These are phyloP conservation scores for Epipyxis sp. DNA, from an alignment of 108 stramenopile species.

Conservation along the genomic window DNA sequence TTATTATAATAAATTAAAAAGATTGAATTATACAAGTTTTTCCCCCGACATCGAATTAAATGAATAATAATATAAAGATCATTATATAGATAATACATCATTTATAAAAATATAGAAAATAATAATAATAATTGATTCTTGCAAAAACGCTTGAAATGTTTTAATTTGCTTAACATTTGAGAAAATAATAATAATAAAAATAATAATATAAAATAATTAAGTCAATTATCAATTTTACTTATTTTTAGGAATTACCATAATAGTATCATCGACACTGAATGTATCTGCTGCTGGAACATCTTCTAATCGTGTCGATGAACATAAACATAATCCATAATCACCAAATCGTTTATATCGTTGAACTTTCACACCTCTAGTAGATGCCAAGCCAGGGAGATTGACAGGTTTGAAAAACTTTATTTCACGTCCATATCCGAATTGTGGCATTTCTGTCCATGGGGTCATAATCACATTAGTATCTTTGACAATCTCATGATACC, in stretches of 20 bases:
- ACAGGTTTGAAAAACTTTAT: slow-evolving; percentile 29
- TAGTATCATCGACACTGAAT: slow-evolving; percentile 49
- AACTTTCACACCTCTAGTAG: slow-evolving; percentile 42
- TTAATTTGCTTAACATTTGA: not conserved
- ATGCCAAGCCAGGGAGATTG: slow-evolving; percentile 31
- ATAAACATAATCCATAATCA: slow-evolving; percentile 43
- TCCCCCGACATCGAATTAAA: too few relatives aligned
- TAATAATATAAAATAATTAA: not conserved
- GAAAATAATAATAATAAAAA: not conserved
- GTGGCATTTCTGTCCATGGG: not conserved
- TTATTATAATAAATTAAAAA: too few relatives aligned
- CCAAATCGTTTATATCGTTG: slow-evolving; percentile 48
- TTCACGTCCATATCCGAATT: slow-evolving; percentile 20
- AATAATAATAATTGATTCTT: too few relatives aligned
- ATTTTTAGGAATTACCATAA: slow-evolving; percentile 8
- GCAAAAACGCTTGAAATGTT: too few relatives aligned
- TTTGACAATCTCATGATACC: slow-evolving; percentile 19
- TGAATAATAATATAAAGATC: too few relatives aligned
- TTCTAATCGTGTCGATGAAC: slow-evolving; percentile 51
- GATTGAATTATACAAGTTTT: too few relatives aligned
- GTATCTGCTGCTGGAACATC: slow-evolving; percentile 51
- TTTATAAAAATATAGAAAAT: too few relatives aligned
- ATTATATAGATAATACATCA: too few relatives aligned
- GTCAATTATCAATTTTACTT: too few relatives aligned
- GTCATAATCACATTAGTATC: slow-evolving; percentile 1